Evolutionary conservation across 495 filamentous ascomycete species (phyloP).

Genomic region (Pyrenula aspistea): DNA sequence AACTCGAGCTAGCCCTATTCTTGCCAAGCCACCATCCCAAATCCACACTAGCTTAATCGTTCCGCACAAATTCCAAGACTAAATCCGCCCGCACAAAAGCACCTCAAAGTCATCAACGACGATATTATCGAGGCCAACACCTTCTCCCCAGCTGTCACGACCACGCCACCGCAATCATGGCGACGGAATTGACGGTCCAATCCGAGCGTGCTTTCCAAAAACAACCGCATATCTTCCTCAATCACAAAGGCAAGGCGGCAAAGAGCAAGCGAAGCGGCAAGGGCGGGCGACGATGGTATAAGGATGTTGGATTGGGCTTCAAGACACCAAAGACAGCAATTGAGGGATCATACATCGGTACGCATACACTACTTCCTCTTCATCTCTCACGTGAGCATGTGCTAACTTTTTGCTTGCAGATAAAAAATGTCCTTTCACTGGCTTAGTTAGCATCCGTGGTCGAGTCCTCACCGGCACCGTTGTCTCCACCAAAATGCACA

Average conservation of each 20-base stretch:
- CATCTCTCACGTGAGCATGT: too few species aligned
- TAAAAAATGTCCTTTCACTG: constrained; percentile 99
- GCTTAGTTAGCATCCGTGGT: constrained; percentile 94
- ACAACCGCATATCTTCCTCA: constrained; percentile 99
- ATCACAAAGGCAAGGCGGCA: constrained; percentile 71
- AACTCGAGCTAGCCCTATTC: not conserved
- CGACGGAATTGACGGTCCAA: constrained; percentile 96
- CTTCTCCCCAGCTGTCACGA: constrained; percentile 25
- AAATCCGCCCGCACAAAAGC: constrained; percentile 16
- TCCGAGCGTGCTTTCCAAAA: constrained; percentile 98
- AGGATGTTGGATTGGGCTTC: constrained; percentile 98
- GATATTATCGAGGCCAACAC: constrained; percentile 10
- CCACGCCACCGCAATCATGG: constrained; percentile 68
- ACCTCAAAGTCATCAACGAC: constrained; percentile 14
- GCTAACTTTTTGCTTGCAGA: constrained; percentile 43
- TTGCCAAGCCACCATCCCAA: not conserved
- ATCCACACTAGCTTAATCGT: not conserved
- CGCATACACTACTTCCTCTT: constrained; percentile 27
- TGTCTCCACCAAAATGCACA: constrained; percentile 99
- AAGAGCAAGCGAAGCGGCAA: constrained; percentile 79
- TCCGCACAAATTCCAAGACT: too few species aligned
- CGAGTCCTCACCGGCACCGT: constrained; percentile 99
- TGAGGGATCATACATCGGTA: constrained; percentile 98
- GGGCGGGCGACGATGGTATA: constrained; percentile 92
- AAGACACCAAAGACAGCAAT: constrained; percentile 94